phyloP scores from a whole-genome alignment of 164 flowering plant genomes.

The Malania oleifera region DNA sequence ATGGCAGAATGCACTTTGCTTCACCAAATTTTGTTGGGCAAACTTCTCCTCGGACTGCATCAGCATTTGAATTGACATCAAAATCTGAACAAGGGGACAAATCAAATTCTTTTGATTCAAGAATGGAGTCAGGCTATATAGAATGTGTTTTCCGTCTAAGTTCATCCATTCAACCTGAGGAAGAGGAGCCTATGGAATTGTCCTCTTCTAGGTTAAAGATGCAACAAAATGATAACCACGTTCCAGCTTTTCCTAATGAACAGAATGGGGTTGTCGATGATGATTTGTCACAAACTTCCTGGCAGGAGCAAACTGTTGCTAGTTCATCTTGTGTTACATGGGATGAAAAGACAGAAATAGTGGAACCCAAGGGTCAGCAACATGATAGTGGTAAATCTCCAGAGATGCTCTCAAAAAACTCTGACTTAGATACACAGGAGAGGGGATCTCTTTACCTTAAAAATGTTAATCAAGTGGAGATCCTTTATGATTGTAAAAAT shows the following conservation, averaged over 20 bases:
- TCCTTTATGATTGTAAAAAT: constrained; percentile 21
- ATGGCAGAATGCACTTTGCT: constrained; percentile 48
- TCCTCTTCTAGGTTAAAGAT: constrained; percentile 25
- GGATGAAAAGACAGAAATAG: constrained; percentile 76
- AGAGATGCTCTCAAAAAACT: constrained; percentile 18
- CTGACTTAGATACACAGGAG: constrained; percentile 22
- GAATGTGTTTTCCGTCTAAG: constrained; percentile 39
- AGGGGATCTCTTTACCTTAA: constrained; percentile 11
- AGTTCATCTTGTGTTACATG: constrained; percentile 52
- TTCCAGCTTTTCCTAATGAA: constrained; percentile 26
- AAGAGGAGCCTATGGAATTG: constrained; percentile 26
- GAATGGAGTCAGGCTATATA: constrained; percentile 34
- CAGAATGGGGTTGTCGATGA: constrained; percentile 20
- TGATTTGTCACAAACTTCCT: constrained; percentile 17
- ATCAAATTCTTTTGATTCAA: constrained; percentile 41
- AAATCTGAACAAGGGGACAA: constrained; percentile 40
- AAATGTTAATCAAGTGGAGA: constrained; percentile 20
- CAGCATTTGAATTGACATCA: constrained; percentile 32
- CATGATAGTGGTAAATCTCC: constrained; percentile 17
- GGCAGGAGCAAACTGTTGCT: constrained; percentile 25
- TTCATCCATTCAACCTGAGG: constrained; percentile 31
- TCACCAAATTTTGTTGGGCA: constrained; percentile 32
- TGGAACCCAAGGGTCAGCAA: constrained; percentile 30
- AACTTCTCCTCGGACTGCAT: constrained; percentile 37
- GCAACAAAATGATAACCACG: constrained; percentile 20